Percentiles rank a stretch among this genome's conserved stretches.
phyloP scores from a whole-genome alignment of 805 yeast genomes.

The Lachancea fermentati region DNA sequence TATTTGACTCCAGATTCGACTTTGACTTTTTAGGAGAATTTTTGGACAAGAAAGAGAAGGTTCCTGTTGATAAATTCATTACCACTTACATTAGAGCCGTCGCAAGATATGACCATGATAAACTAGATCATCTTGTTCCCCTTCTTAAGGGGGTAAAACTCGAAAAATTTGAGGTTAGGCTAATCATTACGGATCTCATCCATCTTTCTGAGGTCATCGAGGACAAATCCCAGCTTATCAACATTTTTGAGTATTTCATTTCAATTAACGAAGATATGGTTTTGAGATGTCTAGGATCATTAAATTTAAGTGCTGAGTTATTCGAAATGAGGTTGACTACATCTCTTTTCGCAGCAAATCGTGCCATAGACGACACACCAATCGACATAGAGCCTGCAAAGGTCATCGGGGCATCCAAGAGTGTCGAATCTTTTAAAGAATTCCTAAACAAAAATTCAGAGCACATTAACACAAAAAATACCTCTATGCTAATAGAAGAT shows the following conservation, averaged over 20 bases:
- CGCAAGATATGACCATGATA: conserved; percentile 38
- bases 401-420: conserved; percentile 19
- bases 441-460: conserved; percentile 28
- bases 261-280: conserved; percentile 36
- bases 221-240: conserved; percentile 35
- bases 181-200: conserved; percentile 36
- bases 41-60: conserved; percentile 22
- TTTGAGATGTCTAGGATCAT: conserved; percentile 33
- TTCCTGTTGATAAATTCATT: conserved; percentile 38
- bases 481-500: conserved; percentile 29
- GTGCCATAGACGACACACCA: conserved; percentile 17
- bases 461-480: conserved; percentile 27
- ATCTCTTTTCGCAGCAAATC: conserved; percentile 39
- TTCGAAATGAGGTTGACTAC: conserved; percentile 66
- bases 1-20: conserved; percentile 25
- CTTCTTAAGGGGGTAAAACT: conserved; percentile 31
- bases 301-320: conserved; percentile 36
- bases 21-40: conserved; percentile 18
- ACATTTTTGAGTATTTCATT: conserved; percentile 38
- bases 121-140: conserved; percentile 33
- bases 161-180: conserved; percentile 35
- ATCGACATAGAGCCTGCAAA: conserved; percentile 29
- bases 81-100: conserved; percentile 41
- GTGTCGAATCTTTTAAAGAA: conserved; percentile 26
- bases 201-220: conserved; percentile 34